These are phyloP conservation scores for Vitis riparia DNA, from an alignment of 164 flowering plant species.

Conservation along the genomic window DNA sequence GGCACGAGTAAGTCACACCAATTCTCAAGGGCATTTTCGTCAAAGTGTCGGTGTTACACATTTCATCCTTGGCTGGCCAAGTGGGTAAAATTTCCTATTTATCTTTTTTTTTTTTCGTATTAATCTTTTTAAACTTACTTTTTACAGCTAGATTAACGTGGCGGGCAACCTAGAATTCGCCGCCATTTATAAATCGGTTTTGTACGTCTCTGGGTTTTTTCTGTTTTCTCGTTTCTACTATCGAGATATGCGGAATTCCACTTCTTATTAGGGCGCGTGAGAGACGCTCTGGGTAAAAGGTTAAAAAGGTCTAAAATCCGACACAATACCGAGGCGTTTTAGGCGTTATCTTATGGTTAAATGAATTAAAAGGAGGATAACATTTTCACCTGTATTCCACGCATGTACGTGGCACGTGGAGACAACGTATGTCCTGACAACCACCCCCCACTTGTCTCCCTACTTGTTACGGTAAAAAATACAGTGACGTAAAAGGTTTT, in stretches of 20 bases:
- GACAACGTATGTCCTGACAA: too few relatives aligned
- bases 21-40: slow-evolving; percentile 6
- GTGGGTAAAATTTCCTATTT: slow-evolving; percentile 1
- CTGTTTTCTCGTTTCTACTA: slow-evolving; percentile 11
- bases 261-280: not conserved
- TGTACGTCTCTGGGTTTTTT: slow-evolving; percentile 34
- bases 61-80: not conserved
- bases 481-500: too few relatives aligned
- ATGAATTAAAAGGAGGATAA: not conserved
- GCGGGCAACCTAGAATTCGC: slow-evolving; percentile 44
- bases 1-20: not conserved
- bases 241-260: slow-evolving; percentile 10
- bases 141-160: slow-evolving; percentile 45
- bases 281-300: not conserved
- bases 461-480: too few relatives aligned
- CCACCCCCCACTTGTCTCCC: too few relatives aligned
- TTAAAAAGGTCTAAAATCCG: too few relatives aligned
- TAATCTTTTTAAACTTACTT: slow-evolving; percentile 6
- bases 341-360: not conserved
- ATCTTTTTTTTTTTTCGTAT: slow-evolving; percentile 3
- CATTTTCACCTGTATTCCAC: too few relatives aligned
- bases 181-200: slow-evolving; percentile 37
- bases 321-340: too few relatives aligned
- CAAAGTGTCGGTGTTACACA: not conserved
- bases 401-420: too few relatives aligned